Evolutionary conservation across 2,329 filamentous ascomycete species (phyloP).

Genomic region (Botryosphaeria dothidea): DNA sequence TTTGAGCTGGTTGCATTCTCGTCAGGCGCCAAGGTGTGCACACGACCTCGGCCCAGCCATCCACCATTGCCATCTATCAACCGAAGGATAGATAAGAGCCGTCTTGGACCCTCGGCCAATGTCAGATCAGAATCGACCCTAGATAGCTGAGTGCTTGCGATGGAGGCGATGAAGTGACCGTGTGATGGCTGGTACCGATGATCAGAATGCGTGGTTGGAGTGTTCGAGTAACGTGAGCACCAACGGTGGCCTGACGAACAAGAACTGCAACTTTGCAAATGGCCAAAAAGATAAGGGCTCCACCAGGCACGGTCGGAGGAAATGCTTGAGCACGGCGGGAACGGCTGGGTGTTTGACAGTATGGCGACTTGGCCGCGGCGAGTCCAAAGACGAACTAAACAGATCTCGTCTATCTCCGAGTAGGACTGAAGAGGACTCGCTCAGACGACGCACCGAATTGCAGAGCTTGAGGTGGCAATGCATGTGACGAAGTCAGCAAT

Average conservation of each 20-base stretch:
- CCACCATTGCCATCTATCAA: neutral
- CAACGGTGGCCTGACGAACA: no score
- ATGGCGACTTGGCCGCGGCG: no score
- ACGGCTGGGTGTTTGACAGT: no score
- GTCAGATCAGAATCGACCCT: neutral
- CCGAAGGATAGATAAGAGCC: neutral
- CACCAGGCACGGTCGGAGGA: no score
- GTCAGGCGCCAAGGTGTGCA: constrained; percentile 4
- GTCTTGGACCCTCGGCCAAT: neutral
- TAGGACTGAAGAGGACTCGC: neutral
- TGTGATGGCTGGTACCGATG: neutral
- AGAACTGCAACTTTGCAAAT: neutral
- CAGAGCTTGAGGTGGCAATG: neutral
- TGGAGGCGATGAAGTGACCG: no score
- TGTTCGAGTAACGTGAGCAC: neutral
- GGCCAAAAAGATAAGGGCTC: no score
- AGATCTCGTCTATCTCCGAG: no score
- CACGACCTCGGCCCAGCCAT: neutral
- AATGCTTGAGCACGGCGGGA: no score
- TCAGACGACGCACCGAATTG: neutral
- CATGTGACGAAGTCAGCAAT: neutral
- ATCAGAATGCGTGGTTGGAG: neutral
- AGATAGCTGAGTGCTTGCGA: neutral
- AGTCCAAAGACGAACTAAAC: no score
- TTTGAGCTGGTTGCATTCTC: constrained; percentile 5